phyloP scores from a whole-genome alignment of 176 grass and related monocot genomes.

The Raddia guianensis region DNA sequence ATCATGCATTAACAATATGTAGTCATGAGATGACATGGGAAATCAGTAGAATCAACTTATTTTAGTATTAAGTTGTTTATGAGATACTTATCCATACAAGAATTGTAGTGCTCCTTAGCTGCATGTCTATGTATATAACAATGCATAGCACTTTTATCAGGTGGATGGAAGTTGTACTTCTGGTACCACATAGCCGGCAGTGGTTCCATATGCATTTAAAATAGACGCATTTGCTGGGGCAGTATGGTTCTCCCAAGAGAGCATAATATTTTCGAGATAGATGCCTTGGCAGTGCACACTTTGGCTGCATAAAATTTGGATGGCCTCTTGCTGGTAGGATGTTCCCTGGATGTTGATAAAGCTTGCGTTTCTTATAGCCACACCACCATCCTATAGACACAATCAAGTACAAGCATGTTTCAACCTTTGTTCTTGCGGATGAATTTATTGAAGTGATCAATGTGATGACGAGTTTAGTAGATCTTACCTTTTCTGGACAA shows the following conservation, averaged over 20 bases:
- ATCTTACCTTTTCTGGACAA: slow-evolving; percentile 35
- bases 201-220: slow-evolving; percentile 52
- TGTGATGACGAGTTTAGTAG: not conserved
- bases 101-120: not conserved
- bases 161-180: slow-evolving; percentile 5
- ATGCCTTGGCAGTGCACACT: slow-evolving; percentile 47
- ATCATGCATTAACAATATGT: slow-evolving; percentile 19
- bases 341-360: slow-evolving; percentile 60
- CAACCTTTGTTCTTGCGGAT: not conserved
- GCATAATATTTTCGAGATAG: slow-evolving; percentile 42
- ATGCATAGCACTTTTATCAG: not conserved
- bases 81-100: slow-evolving; percentile 1
- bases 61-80: not conserved
- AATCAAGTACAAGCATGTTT: slow-evolving; percentile 14
- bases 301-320: slow-evolving; percentile 57
- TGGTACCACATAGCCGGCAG: slow-evolving; percentile 45
- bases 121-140: not conserved
- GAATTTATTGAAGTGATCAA: not conserved
- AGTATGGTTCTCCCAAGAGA: slow-evolving; percentile 32
- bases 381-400: slow-evolving; percentile 48
- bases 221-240: slow-evolving; percentile 7
- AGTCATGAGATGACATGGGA: slow-evolving; percentile 29
- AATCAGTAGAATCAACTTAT: slow-evolving; percentile 2
- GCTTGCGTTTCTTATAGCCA: slow-evolving; percentile 48
- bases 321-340: slow-evolving; percentile 29